A percentile compares a stretch with the other conserved stretches of the same genome.
These are phyloP conservation scores for Coemansia sp. DNA, from an alignment of 192 early-diverging fungal species.

Conservation along the genomic window DNA sequence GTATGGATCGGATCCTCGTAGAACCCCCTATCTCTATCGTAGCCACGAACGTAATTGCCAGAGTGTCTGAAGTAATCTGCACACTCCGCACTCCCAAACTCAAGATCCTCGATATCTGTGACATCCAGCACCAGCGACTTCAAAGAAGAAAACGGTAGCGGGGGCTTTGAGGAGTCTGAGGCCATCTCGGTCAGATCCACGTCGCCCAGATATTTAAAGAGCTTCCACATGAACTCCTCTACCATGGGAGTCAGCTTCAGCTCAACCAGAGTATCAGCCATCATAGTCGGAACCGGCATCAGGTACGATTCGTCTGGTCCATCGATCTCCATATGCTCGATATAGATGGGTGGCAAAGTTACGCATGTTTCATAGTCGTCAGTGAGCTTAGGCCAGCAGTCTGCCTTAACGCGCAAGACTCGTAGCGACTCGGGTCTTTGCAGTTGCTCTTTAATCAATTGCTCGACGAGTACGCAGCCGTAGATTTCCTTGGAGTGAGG, in stretches of 20 bases:
- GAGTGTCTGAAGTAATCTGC: no score
- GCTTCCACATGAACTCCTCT: not conserved
- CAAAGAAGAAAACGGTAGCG: not conserved
- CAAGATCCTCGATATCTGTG: no score
- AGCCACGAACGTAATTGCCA: no score
- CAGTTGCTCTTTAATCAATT: slow-evolving; percentile 19
- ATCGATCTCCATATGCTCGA: not conserved
- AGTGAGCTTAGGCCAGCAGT: not conserved
- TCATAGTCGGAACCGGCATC: not conserved
- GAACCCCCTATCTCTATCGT: no score
- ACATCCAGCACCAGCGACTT: no score
- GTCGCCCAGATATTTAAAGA: not conserved
- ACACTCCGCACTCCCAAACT: no score
- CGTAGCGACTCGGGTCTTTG: not conserved
- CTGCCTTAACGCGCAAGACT: not conserved
- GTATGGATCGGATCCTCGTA: no score
- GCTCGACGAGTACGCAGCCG: not conserved
- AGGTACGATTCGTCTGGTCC: not conserved
- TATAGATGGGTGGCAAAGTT: not conserved
- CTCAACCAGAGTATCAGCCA: not conserved
- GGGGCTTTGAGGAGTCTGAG: not conserved
- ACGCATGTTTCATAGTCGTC: not conserved
- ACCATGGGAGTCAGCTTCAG: not conserved
- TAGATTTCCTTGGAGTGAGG: no score
- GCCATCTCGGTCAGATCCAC: no score